Evolutionary conservation across 805 yeast genomes (phyloP), one percentile per base, ranked within the genome.

Genomic region (Starmerella bacillaris): DNA sequence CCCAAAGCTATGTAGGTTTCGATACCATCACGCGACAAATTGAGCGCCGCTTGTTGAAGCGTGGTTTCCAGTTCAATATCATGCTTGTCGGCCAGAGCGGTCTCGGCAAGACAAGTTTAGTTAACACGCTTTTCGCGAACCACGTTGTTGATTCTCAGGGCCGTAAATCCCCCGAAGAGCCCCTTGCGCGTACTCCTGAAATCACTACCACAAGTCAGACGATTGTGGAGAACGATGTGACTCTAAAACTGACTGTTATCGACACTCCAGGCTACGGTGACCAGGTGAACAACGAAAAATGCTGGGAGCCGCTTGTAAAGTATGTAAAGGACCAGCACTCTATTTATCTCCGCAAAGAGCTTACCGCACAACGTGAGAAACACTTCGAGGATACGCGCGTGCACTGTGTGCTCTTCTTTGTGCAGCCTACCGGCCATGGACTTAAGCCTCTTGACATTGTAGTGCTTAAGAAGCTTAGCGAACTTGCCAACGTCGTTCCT

Each of bases 251-350:
- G 44, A 84, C 82, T 49, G 73, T 89, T 37, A 79, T 89, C 53
- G 98, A 89, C 55, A 89, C 98, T 3, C 96, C 96, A 16, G 96
- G 96, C 12, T 89, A 82, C 63, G 96, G 94, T 27, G 98, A 89
- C 64, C 94, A 79, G 60, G 78, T 89, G 46, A 79, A 83, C 61
- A 84, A 84, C 58, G 92, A 79, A 50, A 78, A 77, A 58, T 83
- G 92, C 59, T 86, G 95, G 94, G 96, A 84, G 49, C 94, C 94
- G 35, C 74, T 84, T 43, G 75, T 84, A 45, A 82, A 80, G 59
- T 84, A 83, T 60, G 80, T 84, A 55, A 84, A 84, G 60, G 95
- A 84, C 58, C 95, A 84, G 60, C 92, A 84, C 57, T 77, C 92
- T 29, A 74, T 74, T 50, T 84, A 78, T 57, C 66, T 84, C 53